These are phyloP conservation scores for Metschnikowia aberdeeniae DNA, from an alignment of 805 yeast species.

Conservation along the genomic window DNA sequence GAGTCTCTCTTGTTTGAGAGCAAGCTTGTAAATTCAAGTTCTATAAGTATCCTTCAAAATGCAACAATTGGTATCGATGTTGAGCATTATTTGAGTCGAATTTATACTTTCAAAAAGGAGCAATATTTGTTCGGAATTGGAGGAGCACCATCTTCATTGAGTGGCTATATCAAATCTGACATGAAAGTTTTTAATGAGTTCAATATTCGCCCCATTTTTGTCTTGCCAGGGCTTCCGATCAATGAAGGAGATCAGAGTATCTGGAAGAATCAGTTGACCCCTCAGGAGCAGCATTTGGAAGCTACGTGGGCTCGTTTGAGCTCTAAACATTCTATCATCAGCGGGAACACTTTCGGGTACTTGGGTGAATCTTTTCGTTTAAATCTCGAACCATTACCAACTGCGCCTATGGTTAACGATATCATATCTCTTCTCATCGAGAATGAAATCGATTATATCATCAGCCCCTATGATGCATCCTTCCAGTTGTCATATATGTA, in stretches of 20 bases:
- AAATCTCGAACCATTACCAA: slow-evolving; percentile 44
- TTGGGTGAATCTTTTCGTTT: slow-evolving; percentile 50
- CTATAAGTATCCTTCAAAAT: slow-evolving; percentile 61
- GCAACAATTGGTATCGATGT: slow-evolving; percentile 81
- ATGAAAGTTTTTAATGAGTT: slow-evolving; percentile 54
- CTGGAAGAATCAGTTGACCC: slow-evolving; percentile 33
- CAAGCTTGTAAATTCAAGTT: slow-evolving; percentile 53
- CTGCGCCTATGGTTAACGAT: slow-evolving; percentile 50
- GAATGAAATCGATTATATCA: slow-evolving; percentile 56
- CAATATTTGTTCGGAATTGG: slow-evolving; percentile 73
- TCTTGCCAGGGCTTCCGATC: slow-evolving; percentile 64
- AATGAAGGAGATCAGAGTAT: slow-evolving; percentile 29
- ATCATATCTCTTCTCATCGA: slow-evolving; percentile 55
- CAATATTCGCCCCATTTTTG: slow-evolving; percentile 73
- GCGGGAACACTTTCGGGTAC: slow-evolving; percentile 17
- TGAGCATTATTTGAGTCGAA: slow-evolving; percentile 66
- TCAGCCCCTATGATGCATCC: slow-evolving; percentile 81
- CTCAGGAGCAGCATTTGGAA: slow-evolving; percentile 38
- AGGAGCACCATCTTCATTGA: slow-evolving; percentile 68
- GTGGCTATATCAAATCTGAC: slow-evolving; percentile 55
- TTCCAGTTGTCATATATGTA: slow-evolving; percentile 73
- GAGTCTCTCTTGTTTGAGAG: slow-evolving; percentile 69
- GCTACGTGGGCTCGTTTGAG: slow-evolving; percentile 37
- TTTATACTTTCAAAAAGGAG: slow-evolving; percentile 61
- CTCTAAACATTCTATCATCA: slow-evolving; percentile 21